Base-by-base conservation (phyloP, 495 filamentous ascomycete species). In the Emericellopsis terricola region DNA sequence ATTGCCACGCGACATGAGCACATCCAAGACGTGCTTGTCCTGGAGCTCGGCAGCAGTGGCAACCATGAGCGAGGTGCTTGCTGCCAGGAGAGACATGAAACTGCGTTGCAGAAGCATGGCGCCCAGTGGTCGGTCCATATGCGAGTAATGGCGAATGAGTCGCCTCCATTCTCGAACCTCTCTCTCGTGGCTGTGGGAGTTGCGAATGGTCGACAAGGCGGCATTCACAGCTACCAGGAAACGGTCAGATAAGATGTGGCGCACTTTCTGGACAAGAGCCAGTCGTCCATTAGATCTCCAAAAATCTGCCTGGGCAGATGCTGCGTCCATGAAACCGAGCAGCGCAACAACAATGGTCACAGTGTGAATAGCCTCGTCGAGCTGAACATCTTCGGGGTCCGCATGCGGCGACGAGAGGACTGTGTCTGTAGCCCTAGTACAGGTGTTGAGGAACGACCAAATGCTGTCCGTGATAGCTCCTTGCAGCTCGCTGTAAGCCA, bases 81-180 rank as follows among this genome's bases (percentile, higher is more conserved):
- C 73, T 35, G 82, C 76, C 17, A 91, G 62, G 31, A 96, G 69
- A 47, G 69, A 73, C 71, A 86, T 86, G 48, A 85, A 85, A 33
- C 72, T 81, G 45, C 78, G 72, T 48, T 85, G 83, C 11, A 97
- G 53, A 6, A 94, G 59, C 80, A 94, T 86, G n/a, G 84, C 83
- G 3, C 89, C 85, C 19, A 96, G 53, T 2, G 89, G 86, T 11
- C 79, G 71, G 9, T 78, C 79, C 36, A 69, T 62, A 7, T 69
- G 66, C 17, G 84, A 73, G 51, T 97, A 96, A 29, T 81, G 76
- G n/a, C 75, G 73, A 13, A 76, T 58, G 53, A 76, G 85, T 39
- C 70, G 68, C 48, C 75, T 87, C 89, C 89, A 97, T 33, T 85
- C 75, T 39, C 60, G 69, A 13, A 63, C 47, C 32, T 58, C 42